phyloP scores from a whole-genome alignment of 228 moss, liverwort and hornwort species.

The Sphagnum fallax region DNA sequence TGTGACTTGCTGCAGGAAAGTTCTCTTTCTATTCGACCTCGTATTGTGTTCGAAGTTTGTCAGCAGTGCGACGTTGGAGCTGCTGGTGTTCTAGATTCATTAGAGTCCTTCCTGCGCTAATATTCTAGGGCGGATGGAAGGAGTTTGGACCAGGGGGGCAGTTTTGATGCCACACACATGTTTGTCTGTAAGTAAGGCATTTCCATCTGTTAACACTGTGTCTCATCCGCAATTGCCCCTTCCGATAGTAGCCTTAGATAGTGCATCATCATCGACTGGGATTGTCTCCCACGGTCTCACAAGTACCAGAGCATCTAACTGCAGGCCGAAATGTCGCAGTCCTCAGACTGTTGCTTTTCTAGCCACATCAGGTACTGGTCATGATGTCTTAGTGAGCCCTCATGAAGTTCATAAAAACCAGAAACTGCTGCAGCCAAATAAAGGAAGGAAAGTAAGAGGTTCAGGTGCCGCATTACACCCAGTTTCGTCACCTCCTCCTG shows the following conservation, averaged over 20 bases:
- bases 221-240: conserved; percentile 6
- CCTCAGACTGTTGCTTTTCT: background rate
- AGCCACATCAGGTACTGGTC: conserved; percentile 1
- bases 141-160: conserved; percentile 24
- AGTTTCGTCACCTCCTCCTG: conserved; percentile 6
- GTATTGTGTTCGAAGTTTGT: too few species aligned
- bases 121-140: conserved; percentile 17
- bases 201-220: conserved; percentile 6
- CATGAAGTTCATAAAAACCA: background rate
- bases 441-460: conserved; percentile 9
- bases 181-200: conserved; percentile 8
- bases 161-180: conserved; percentile 19
- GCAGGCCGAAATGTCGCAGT: background rate
- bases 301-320: conserved; percentile 6
- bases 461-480: background rate
- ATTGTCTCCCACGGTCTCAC: conserved; percentile 8
- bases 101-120: too few species aligned
- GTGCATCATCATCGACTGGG: conserved; percentile 12
- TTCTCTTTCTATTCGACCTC: too few species aligned
- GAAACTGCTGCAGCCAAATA: conserved; percentile 6
- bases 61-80: too few species aligned
- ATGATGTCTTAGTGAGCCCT: conserved; percentile 14
- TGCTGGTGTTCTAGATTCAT: too few species aligned
- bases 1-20: too few species aligned
- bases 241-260: conserved; percentile 4